Evolutionary conservation across 2,329 filamentous ascomycete species (phyloP).

Genomic region (Nemania serpens): DNA sequence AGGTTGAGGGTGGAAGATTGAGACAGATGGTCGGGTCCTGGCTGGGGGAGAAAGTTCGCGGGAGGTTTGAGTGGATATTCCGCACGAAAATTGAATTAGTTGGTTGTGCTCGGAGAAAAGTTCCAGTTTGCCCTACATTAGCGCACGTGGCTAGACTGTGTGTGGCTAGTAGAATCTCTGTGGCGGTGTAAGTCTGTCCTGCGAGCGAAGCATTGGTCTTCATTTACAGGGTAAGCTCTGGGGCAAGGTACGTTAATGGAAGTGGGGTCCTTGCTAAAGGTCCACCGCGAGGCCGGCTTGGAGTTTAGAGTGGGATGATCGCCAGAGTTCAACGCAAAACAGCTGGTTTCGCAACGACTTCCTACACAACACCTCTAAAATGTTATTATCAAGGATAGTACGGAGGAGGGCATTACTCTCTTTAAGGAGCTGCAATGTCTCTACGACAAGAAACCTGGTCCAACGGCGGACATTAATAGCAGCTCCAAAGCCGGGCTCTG

Average conservation of each 20-base stretch:
- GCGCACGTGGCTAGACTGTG: constrained; percentile 11
- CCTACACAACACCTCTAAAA: constrained; percentile 24
- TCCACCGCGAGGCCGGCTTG: background rate
- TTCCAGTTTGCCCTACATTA: constrained; percentile 35
- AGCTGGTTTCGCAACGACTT: constrained; percentile 5
- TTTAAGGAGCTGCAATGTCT: constrained; percentile 28
- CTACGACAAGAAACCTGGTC: constrained; percentile 24
- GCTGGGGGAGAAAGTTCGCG: constrained; percentile 26
- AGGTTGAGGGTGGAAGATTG: constrained; percentile 22
- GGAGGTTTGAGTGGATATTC: background rate
- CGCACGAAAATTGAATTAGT: constrained; percentile 26
- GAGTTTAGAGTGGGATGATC: constrained; percentile 27
- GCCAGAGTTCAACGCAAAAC: constrained; percentile 10
- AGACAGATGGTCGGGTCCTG: background rate
- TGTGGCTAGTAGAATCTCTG: too few relatives aligned
- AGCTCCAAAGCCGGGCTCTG: constrained; percentile 63
- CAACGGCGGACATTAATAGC: constrained; percentile 55
- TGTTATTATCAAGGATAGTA: constrained; percentile 45
- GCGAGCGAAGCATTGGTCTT: too few relatives aligned
- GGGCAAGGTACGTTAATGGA: background rate
- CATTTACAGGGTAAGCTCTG: too few relatives aligned
- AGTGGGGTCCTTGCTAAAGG: background rate
- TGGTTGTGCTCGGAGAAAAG: constrained; percentile 30
- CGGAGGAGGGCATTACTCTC: constrained; percentile 39
- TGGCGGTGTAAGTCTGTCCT: too few relatives aligned